phyloP scores from a whole-genome alignment of 2,329 filamentous ascomycete species.

The Chrysosporium keratinophilum region DNA sequence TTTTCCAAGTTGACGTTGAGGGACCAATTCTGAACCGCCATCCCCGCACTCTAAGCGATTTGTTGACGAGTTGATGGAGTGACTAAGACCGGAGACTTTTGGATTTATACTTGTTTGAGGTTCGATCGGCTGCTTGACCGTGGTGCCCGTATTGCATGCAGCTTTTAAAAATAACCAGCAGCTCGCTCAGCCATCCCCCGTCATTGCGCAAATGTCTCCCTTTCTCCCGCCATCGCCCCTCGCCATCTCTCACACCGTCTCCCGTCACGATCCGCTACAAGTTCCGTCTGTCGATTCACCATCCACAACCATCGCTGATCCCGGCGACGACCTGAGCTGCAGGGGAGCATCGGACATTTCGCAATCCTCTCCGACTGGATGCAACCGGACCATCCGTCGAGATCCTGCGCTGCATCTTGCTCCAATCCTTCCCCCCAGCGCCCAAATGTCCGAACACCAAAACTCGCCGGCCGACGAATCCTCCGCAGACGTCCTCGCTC shows the following conservation, averaged over 20 bases:
- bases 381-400: not conserved
- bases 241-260: not conserved
- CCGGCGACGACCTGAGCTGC: not conserved
- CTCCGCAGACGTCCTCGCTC: not conserved
- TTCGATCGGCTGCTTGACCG: not conserved
- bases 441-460: not conserved
- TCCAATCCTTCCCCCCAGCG: not conserved
- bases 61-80: not conserved
- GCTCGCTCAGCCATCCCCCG: not conserved
- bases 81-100: not conserved
- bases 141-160: not conserved
- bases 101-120: not conserved
- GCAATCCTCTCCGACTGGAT: not conserved
- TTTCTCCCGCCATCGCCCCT: constrained; percentile 4
- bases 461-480: not conserved
- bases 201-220: not conserved
- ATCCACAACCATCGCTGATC: not conserved
- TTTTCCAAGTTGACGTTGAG: not conserved
- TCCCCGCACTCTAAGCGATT: not conserved
- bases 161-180: not conserved
- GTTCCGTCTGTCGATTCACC: not conserved
- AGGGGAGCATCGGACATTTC: not conserved
- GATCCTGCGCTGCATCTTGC: not conserved
- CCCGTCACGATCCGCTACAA: constrained; percentile 1
- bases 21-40: not conserved